Base-by-base conservation (phyloP, 1,284 basidiomycete genomes). In the Moesziomyces parantarcticus region DNA sequence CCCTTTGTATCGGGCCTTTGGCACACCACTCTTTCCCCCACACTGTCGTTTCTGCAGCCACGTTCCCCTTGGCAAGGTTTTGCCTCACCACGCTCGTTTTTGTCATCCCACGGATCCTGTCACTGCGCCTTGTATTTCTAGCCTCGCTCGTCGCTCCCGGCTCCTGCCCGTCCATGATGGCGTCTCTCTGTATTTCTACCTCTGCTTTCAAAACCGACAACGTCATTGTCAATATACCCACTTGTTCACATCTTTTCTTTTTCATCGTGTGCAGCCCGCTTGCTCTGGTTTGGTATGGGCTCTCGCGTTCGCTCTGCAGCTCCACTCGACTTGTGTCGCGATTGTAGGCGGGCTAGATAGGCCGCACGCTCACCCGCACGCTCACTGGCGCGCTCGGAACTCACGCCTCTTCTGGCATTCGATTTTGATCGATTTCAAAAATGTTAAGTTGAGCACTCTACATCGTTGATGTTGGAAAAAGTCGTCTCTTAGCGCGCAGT, bases 211-310 rank as follows among this genome's bases (percentile, higher is more conserved):
- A 54, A 58, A 55, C 42, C 58, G 55, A 68, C 65, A 58, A 54
- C 47, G 29, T 58, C 47, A 42, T 68, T 68, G 65, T 61, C 65
- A 61, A 55, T 61, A 62, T 68, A 66, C 64, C 64, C 61, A 44
- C 36, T 29, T 44, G 42, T 42, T 58, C 26, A 23, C 39, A 50
- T 21, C 50, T 16, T 21, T n/a, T 23, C 40, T 50, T 21, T n/a
- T 9, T 21, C 47, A 23, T 32, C 18, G 18, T 14, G 18, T 53
- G 32, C 25, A 34, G 29, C 14, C 34, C 16, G 34, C 13, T 36
- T 29, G 29, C 5, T 10, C 11, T 8, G 3, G 8, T 26, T 9
- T 5, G 9, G 6, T 8, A 29, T 29, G 29, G 29, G 9, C 29
- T 10, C 2, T 29, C n/a, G n/a, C n/a, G 29, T 29, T 29, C 29